These are phyloP conservation scores for Ogataea pilisensis DNA, from an alignment of 805 yeast species.

Conservation along the genomic window DNA sequence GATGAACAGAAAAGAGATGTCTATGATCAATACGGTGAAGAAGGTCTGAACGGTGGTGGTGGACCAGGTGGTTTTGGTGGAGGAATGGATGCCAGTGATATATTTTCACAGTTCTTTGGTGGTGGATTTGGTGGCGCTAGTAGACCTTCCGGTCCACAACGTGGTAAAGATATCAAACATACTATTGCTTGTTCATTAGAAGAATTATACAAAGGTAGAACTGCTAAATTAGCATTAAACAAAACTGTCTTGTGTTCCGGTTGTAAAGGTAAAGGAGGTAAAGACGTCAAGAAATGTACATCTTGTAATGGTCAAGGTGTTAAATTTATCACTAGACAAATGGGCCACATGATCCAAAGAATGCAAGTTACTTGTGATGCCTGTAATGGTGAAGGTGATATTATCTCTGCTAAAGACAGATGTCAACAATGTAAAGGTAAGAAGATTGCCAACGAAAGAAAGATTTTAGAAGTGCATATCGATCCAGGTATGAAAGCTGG, in stretches of 20 bases:
- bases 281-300: slow-evolving; percentile 81
- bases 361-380: slow-evolving; percentile 91
- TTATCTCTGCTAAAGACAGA: slow-evolving; percentile 78
- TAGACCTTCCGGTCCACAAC: slow-evolving; percentile 79
- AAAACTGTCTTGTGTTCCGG: slow-evolving; percentile 83
- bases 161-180: slow-evolving; percentile 90
- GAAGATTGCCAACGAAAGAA: slow-evolving; percentile 82
- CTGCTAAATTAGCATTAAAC: slow-evolving; percentile 89
- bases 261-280: slow-evolving; percentile 97
- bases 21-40: slow-evolving; percentile 90
- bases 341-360: slow-evolving; percentile 99
- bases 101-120: slow-evolving; percentile 56
- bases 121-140: slow-evolving; percentile 64
- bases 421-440: slow-evolving; percentile 87
- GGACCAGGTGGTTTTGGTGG: slow-evolving; percentile 58
- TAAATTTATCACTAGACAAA: slow-evolving; percentile 89
- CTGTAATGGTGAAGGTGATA: slow-evolving; percentile 91
- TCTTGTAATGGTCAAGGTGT: slow-evolving; percentile 90
- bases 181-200: slow-evolving; percentile 81
- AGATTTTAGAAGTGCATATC: slow-evolving; percentile 88
- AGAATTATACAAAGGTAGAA: slow-evolving; percentile 91
- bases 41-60: slow-evolving; percentile 81
- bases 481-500: slow-evolving; percentile 98
- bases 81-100: slow-evolving; percentile 45
- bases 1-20: slow-evolving; percentile 85